Percentiles rank a stretch among this genome's conserved stretches.
Conservation (phyloP, 2,329 filamentous ascomycete species). For the Daldinia sp. region DNA sequence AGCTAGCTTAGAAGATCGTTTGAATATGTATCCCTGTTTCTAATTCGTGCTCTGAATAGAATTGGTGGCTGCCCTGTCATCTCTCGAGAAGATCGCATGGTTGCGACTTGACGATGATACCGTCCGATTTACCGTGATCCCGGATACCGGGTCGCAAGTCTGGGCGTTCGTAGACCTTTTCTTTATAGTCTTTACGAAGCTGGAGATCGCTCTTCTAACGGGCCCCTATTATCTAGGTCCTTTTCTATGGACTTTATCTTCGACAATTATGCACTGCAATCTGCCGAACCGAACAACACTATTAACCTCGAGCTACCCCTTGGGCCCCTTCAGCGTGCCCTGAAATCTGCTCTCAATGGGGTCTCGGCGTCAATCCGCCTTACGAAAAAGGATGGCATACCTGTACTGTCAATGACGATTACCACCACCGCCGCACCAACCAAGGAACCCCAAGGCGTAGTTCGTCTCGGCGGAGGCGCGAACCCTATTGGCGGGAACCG, state of each 20-base stretch:
- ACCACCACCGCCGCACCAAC: slow-evolving; percentile 73
- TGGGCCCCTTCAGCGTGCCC: slow-evolving; percentile 85
- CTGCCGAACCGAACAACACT: slow-evolving; percentile 80
- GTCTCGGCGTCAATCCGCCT: slow-evolving; percentile 85
- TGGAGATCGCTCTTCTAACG: slow-evolving; percentile 36
- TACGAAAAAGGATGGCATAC: slow-evolving; percentile 89
- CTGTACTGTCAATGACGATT: slow-evolving; percentile 89
- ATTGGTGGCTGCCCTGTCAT: slow-evolving; percentile 69
- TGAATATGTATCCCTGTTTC: background rate
- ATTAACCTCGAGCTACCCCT: slow-evolving; percentile 97
- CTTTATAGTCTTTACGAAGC: slow-evolving; percentile 43
- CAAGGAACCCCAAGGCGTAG: slow-evolving; percentile 52
- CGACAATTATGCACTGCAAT: slow-evolving; percentile 83
- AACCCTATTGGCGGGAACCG: slow-evolving; percentile 35
- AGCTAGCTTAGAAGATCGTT: slow-evolving; percentile 34
- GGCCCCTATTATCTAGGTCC: slow-evolving; percentile 51
- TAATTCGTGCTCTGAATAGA: slow-evolving; percentile 52
- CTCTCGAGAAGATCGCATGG: slow-evolving; percentile 86
- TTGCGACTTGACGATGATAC: slow-evolving; percentile 86
- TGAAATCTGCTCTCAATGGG: slow-evolving; percentile 85
- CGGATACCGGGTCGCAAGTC: slow-evolving; percentile 92
- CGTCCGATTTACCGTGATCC: slow-evolving; percentile 93
- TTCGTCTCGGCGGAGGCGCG: slow-evolving; percentile 40
- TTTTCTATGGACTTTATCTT: slow-evolving; percentile 84
- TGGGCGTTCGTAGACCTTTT: slow-evolving; percentile 75